Base-by-base conservation (phyloP, 331 rosid species). In the Quercus tomentella region DNA sequence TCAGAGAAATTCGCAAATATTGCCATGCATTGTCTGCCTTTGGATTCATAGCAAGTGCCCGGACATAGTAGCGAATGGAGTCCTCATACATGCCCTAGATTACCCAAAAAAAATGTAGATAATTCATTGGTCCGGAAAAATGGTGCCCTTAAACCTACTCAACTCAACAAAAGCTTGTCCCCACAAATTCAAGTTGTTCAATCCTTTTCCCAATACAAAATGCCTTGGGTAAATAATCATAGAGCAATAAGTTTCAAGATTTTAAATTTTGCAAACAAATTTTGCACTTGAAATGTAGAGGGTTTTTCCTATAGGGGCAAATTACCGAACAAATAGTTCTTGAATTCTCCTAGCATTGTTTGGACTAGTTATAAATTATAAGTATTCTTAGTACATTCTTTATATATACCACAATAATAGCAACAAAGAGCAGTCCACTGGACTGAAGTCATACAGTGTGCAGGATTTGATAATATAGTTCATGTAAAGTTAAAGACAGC, bases 11-110 rank as follows among this genome's bases (percentile, higher is more conserved):
- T 87, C 99, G 92, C 81, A 96, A 83, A 87, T 96, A 93, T 76
- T 93, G 98, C 99, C 99, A 96, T 70, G 98, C 98, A 72, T 96
- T 93, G 54, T 96, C 99, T 55, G 97, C 98, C 88, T 96, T 96
- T 1, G 99, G 99, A 86, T 96, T 96, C 99, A 96, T 96, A 73
- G 96, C 76, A n/a, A 93, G 99, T 71, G 99, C 97, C 25, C 99
- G 92, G 70, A 96, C 97, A 74, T 96, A 96, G 84, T 93, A 96
- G 11, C 96, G 92, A 55, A 96, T 84, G 74, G 99, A 96, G 37
- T 96, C 99, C 54, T 91, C 98, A 25, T 96, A 92, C 96, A 93
- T 86, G 45, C 98, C 94, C 99, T 93, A 80, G 31, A 33, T 8
- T 28, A 75, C 55, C 58, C 73, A 56, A 30, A 79, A 76, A 61